Evolutionary conservation across 257 asterid species (phyloP).

Genomic region (Solanum peruvianum): DNA sequence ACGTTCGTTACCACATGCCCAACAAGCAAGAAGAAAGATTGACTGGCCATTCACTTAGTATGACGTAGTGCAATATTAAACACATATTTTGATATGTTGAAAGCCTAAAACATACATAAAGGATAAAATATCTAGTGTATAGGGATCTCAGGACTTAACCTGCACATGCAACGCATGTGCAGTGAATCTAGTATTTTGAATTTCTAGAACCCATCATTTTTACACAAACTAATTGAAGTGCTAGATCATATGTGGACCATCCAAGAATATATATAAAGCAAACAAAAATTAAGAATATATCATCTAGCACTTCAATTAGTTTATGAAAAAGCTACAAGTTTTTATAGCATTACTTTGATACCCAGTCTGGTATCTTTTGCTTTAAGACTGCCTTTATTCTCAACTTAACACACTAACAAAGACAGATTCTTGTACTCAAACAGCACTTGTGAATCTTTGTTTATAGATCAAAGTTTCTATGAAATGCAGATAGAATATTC

Average conservation of each 20-base stretch:
- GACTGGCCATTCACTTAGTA: too few relatives aligned
- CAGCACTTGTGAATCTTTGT: neutral
- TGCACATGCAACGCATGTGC: too few relatives aligned
- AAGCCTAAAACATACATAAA: too few relatives aligned
- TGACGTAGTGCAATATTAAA: too few relatives aligned
- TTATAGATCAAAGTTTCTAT: neutral
- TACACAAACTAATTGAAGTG: too few relatives aligned
- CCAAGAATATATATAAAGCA: neutral
- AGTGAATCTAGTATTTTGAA: too few relatives aligned
- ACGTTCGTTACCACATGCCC: too few relatives aligned
- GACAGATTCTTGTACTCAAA: neutral
- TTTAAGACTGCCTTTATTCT: neutral
- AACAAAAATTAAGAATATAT: neutral
- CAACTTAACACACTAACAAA: neutral
- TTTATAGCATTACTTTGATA: neutral
- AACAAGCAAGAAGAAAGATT: too few relatives aligned
- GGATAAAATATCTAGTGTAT: too few relatives aligned
- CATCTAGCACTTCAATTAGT: neutral
- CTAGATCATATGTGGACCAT: too few relatives aligned
- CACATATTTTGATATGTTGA: too few relatives aligned
- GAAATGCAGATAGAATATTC: neutral
- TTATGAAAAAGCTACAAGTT: neutral
- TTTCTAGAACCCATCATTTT: neutral
- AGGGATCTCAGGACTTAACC: too few relatives aligned
- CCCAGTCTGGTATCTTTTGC: neutral